Conservation (phyloP, 306 rosid genomes). For the Senna tora region DNA sequence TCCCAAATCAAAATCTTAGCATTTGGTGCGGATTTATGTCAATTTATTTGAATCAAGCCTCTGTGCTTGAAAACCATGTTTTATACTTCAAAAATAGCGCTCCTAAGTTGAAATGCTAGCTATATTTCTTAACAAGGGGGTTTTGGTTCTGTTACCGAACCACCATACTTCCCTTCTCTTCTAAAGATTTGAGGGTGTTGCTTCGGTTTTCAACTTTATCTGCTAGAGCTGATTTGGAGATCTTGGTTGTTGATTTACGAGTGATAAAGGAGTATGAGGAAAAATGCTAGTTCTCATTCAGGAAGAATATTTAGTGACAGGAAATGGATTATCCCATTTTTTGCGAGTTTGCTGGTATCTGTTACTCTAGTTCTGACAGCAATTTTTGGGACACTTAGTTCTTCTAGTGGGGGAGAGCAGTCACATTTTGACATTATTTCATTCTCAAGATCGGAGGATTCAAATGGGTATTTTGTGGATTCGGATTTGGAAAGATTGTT, state of each 20-base stretch:
- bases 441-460: too few relatives aligned
- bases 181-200: constrained; percentile 44
- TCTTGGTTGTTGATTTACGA: constrained; percentile 36
- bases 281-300: too few relatives aligned
- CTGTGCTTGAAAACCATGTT: constrained; percentile 45
- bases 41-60: constrained; percentile 29
- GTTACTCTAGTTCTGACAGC: too few relatives aligned
- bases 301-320: too few relatives aligned
- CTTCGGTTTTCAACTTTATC: constrained; percentile 38
- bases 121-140: constrained; percentile 36
- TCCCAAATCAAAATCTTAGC: constrained; percentile 45
- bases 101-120: constrained; percentile 38
- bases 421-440: too few relatives aligned
- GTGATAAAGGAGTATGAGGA: constrained; percentile 64
- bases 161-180: constrained; percentile 30
- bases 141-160: constrained; percentile 35
- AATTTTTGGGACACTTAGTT: too few relatives aligned
- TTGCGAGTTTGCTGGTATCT: too few relatives aligned
- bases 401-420: too few relatives aligned
- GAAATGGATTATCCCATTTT: too few relatives aligned
- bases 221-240: constrained; percentile 39
- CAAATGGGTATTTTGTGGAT: too few relatives aligned
- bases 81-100: constrained; percentile 39
- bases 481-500: too few relatives aligned
- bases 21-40: constrained; percentile 35